Percentiles rank a stretch among this genome's conserved stretches.
These are phyloP conservation scores for Passalora sequoiae DNA, from an alignment of 2,329 filamentous ascomycete genomes.

Conservation along the genomic window DNA sequence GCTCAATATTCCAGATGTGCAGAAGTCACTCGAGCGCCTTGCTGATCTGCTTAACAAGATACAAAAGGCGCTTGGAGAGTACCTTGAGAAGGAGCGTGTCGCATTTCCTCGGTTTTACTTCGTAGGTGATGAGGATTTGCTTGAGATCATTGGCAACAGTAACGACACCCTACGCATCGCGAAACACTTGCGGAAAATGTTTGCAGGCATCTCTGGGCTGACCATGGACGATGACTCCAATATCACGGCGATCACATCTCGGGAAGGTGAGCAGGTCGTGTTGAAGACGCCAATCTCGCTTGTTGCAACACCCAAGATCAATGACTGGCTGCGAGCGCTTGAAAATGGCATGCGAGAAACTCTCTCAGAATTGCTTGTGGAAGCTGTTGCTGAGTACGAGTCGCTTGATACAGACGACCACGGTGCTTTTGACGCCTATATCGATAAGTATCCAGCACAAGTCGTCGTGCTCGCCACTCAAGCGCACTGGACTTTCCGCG, in stretches of 20 bases:
- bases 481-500: constrained; percentile 84
- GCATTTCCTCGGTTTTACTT: constrained; percentile 99
- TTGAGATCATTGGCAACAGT: constrained; percentile 99
- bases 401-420: constrained; percentile 64
- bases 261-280: constrained; percentile 83
- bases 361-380: constrained; percentile 80
- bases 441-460: constrained; percentile 81
- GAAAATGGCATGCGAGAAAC: constrained; percentile 93
- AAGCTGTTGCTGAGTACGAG: constrained; percentile 77
- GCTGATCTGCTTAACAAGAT: constrained; percentile 99
- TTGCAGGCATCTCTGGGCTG: constrained; percentile 87
- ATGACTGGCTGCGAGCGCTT: constrained; percentile 94
- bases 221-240: constrained; percentile 84
- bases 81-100: constrained; percentile 93
- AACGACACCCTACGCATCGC: constrained; percentile 94
- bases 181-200: constrained; percentile 99
- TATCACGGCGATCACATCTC: constrained; percentile 89
- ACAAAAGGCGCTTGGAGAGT: constrained; percentile 96
- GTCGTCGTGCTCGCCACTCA: constrained; percentile 94
- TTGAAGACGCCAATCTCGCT: constrained; percentile 89
- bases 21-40: constrained; percentile 90
- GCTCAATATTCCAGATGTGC: constrained; percentile 88
- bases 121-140: constrained; percentile 93
- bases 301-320: constrained; percentile 90
- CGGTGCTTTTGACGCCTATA: constrained; percentile 69